Conservation (phyloP, 768 basidiomycete genomes). For the Floccularia luteovirens region DNA sequence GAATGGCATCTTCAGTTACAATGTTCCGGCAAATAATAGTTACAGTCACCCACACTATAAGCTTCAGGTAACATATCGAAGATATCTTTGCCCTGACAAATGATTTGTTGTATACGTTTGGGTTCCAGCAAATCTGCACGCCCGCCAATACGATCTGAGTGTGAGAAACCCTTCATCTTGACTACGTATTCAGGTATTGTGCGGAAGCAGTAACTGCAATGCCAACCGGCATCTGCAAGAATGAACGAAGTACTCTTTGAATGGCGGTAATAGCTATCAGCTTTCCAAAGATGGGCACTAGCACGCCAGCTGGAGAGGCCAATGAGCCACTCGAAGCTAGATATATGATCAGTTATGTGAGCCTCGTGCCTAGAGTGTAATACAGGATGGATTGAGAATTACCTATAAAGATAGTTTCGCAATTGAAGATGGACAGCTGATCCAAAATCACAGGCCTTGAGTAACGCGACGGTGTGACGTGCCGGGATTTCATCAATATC, state of each 20-base stretch:
- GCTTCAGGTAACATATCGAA: slow-evolving; percentile 63
- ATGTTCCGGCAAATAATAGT: background rate
- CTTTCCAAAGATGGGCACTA: slow-evolving; percentile 39
- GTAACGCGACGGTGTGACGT: slow-evolving; percentile 38
- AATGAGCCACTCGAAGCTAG: slow-evolving; percentile 50
- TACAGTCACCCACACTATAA: slow-evolving; percentile 33
- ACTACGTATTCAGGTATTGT: slow-evolving; percentile 47
- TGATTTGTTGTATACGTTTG: slow-evolving; percentile 43
- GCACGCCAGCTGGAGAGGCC: slow-evolving; percentile 52
- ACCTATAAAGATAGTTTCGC: slow-evolving; percentile 55
- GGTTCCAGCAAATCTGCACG: slow-evolving; percentile 37
- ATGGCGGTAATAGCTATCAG: slow-evolving; percentile 37
- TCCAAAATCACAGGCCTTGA: slow-evolving; percentile 47
- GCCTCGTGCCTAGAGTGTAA: background rate
- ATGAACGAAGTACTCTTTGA: slow-evolving; percentile 37
- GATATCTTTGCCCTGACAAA: slow-evolving; percentile 55
- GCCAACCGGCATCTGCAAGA: slow-evolving; percentile 62
- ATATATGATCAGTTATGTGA: background rate
- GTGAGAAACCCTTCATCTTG: slow-evolving; percentile 58
- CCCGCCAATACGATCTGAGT: slow-evolving; percentile 53
- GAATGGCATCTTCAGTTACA: slow-evolving; percentile 1
- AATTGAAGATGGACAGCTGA: slow-evolving; percentile 51
- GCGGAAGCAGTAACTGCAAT: slow-evolving; percentile 63
- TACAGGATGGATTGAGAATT: slow-evolving; percentile 8
- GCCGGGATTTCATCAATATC: slow-evolving; percentile 60